Evolutionary conservation across 106 monocot species (phyloP).

Genomic region (Posidonia australis): DNA sequence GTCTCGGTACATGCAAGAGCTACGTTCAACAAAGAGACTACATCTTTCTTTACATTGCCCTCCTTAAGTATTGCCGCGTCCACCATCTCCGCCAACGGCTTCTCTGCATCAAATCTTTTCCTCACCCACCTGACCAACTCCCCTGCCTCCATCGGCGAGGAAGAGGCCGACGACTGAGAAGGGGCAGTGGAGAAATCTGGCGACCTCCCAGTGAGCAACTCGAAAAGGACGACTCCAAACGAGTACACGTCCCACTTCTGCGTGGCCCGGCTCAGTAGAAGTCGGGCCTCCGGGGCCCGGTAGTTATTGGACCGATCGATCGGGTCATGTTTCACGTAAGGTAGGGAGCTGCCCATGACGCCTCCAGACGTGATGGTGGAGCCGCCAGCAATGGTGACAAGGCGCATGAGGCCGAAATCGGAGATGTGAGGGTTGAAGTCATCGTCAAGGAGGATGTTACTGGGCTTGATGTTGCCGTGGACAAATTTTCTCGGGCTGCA

Average conservation of each 20-base stretch:
- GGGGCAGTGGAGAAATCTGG: slow-evolving; percentile 1
- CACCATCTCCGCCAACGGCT: slow-evolving; percentile 53
- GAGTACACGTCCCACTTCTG: slow-evolving; percentile 88
- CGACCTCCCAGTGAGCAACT: slow-evolving; percentile 57
- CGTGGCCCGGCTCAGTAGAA: slow-evolving; percentile 19
- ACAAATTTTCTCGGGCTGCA: slow-evolving; percentile 49
- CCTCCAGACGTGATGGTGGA: not conserved
- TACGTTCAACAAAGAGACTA: slow-evolving; percentile 39
- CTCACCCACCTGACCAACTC: slow-evolving; percentile 72
- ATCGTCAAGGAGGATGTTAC: slow-evolving; percentile 66
- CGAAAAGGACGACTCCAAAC: slow-evolving; percentile 64
- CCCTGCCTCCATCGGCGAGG: slow-evolving; percentile 6
- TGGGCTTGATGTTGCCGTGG: slow-evolving; percentile 67
- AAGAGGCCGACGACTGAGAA: slow-evolving; percentile 16
- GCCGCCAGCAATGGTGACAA: slow-evolving; percentile 26
- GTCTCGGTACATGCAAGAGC: slow-evolving; percentile 68
- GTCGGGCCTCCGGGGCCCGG: slow-evolving; percentile 49
- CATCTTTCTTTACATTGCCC: slow-evolving; percentile 39
- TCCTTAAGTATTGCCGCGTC: slow-evolving; percentile 37
- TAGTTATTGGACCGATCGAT: slow-evolving; percentile 27
- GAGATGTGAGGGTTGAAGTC: slow-evolving; percentile 53
- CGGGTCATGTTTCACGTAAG: slow-evolving; percentile 3
- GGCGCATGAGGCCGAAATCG: slow-evolving; percentile 60
- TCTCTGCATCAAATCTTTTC: slow-evolving; percentile 46
- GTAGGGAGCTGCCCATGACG: slow-evolving; percentile 11